Conservation (phyloP, 805 yeast genomes). For the Debaryomyces tyrocola region DNA sequence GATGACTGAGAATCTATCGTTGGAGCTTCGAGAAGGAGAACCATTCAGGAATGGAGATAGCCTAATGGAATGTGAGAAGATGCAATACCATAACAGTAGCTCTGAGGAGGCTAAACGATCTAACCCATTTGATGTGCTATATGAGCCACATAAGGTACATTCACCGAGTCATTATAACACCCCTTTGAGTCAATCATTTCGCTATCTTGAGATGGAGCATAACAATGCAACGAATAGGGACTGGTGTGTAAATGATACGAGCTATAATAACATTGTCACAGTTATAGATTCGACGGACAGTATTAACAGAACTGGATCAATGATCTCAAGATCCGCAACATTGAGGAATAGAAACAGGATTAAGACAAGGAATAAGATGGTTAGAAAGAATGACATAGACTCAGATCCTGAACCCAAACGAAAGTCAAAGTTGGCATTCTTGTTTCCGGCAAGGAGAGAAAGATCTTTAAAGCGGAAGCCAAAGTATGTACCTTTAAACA, state of each 20-base stretch:
- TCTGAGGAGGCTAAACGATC: slow-evolving; percentile 8
- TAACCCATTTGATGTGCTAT: slow-evolving; percentile 30
- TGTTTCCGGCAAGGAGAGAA: slow-evolving; percentile 36
- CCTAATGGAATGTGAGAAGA: background rate
- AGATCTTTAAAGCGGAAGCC: slow-evolving; percentile 27
- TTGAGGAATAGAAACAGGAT: slow-evolving; percentile 31
- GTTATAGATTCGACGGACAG: slow-evolving; percentile 17
- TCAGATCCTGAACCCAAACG: slow-evolving; percentile 1
- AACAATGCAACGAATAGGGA: no score
- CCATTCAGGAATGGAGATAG: background rate
- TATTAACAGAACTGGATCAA: slow-evolving; percentile 25
- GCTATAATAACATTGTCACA: slow-evolving; percentile 15
- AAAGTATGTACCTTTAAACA: slow-evolving; percentile 17
- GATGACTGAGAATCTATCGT: no score
- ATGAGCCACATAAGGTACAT: slow-evolving; percentile 8
- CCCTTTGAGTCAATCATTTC: no score
- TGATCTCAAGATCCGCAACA: slow-evolving; percentile 30
- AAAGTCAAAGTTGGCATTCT: slow-evolving; percentile 13
- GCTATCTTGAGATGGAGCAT: no score
- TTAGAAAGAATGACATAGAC: slow-evolving; percentile 13
- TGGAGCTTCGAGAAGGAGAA: background rate
- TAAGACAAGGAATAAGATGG: slow-evolving; percentile 27
- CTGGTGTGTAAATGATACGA: no score
- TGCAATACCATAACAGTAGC: background rate
- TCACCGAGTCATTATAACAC: background rate